Conservation (phyloP, 257 asterid species). For the Solanum chilense region DNA sequence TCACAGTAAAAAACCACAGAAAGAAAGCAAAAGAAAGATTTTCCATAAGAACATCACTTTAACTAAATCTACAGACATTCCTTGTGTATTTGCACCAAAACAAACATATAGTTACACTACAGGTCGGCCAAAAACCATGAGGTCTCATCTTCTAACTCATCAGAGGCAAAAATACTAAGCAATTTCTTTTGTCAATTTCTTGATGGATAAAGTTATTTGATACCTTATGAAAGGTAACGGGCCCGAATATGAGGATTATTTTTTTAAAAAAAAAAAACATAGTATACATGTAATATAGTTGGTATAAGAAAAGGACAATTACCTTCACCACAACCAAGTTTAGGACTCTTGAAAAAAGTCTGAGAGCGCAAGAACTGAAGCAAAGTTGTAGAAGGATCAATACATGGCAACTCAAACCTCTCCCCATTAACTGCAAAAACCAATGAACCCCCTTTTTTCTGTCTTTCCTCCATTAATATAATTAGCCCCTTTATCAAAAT, state of each 20-base stretch:
- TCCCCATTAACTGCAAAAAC: conserved; percentile 60
- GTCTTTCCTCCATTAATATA: neutral
- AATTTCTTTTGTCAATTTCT: neutral
- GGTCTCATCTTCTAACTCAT: neutral
- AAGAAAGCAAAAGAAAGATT: neutral
- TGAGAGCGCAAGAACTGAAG: conserved; percentile 58
- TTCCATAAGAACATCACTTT: neutral
- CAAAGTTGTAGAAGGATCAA: conserved; percentile 65
- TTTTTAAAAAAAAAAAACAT: no score
- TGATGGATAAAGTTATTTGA: neutral
- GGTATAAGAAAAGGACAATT: neutral
- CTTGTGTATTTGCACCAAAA: neutral
- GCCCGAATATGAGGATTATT: neutral
- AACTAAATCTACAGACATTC: neutral
- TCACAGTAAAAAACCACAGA: neutral
- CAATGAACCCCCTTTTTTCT: conserved; percentile 12
- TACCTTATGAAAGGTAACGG: neutral
- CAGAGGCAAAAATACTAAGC: neutral
- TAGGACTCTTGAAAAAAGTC: conserved; percentile 64
- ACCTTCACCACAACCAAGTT: conserved; percentile 86
- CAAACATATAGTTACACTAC: neutral
- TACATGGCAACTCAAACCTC: conserved; percentile 41
- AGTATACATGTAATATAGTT: neutral
- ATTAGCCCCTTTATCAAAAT: neutral
- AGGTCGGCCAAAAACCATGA: neutral